These are phyloP conservation scores for Acaromyces ingoldii DNA, from an alignment of 1,284 basidiomycete genomes.

Conservation along the genomic window DNA sequence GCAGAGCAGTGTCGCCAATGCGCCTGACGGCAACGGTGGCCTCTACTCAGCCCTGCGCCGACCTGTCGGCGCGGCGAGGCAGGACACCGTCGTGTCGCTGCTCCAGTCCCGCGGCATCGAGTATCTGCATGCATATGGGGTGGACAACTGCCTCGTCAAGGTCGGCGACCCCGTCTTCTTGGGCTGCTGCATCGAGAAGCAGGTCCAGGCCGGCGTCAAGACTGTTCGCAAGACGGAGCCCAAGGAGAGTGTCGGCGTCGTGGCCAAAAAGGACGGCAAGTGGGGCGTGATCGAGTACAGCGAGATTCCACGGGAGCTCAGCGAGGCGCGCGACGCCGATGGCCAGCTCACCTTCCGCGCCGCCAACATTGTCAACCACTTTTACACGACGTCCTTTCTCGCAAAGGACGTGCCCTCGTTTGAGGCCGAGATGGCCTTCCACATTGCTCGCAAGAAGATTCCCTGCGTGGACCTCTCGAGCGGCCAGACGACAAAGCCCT, in stretches of 20 bases:
- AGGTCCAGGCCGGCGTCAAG: slow-evolving; percentile 86
- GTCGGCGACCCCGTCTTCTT: slow-evolving; percentile 96
- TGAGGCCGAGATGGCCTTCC: slow-evolving; percentile 86
- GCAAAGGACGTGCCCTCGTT: slow-evolving; percentile 68
- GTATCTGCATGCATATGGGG: slow-evolving; percentile 92
- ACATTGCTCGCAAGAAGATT: slow-evolving; percentile 98
- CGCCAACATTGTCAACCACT: slow-evolving; percentile 97
- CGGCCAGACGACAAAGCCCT: slow-evolving; percentile 68
- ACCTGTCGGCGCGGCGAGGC: slow-evolving; percentile 58
- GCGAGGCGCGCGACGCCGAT: slow-evolving; percentile 66
- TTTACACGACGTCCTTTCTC: slow-evolving; percentile 87
- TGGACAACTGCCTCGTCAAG: slow-evolving; percentile 97
- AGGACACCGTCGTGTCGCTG: slow-evolving; percentile 74
- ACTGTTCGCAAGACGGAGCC: slow-evolving; percentile 86
- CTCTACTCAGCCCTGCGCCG: slow-evolving; percentile 86
- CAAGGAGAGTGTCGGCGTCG: slow-evolving; percentile 88
- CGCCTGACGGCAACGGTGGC: slow-evolving; percentile 96
- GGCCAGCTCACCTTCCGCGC: slow-evolving; percentile 74
- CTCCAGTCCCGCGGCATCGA: slow-evolving; percentile 70
- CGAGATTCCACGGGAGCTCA: slow-evolving; percentile 82
- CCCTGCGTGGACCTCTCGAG: slow-evolving; percentile 61
- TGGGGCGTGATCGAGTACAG: slow-evolving; percentile 96
- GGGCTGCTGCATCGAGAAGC: slow-evolving; percentile 80
- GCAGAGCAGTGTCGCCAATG: slow-evolving; percentile 73
- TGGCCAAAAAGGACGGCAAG: slow-evolving; percentile 73